Percentiles rank a stretch among this genome's conserved stretches.
Conservation (phyloP, 768 basidiomycete species). For the Dendrothele bispora region DNA sequence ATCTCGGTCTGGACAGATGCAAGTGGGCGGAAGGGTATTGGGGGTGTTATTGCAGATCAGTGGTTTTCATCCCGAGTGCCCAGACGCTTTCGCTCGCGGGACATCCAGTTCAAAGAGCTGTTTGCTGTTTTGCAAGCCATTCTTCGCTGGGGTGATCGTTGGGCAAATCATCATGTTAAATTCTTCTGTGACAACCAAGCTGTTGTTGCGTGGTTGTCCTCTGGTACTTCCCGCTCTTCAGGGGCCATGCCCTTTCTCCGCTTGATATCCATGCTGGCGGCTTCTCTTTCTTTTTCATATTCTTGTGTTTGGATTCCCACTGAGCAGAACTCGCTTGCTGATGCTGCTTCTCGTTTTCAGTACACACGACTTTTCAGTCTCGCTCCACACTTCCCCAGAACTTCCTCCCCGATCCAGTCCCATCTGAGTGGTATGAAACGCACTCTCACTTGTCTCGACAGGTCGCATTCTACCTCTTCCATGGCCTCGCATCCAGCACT, state of each 20-base stretch:
- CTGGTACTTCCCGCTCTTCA: slow-evolving; percentile 9
- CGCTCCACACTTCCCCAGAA: slow-evolving; percentile 12
- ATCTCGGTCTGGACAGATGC: slow-evolving; percentile 24
- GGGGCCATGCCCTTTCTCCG: slow-evolving; percentile 10
- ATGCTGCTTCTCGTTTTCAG: slow-evolving; percentile 12
- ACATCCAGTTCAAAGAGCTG: slow-evolving; percentile 27
- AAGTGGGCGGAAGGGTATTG: slow-evolving; percentile 18
- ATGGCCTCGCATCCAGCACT: slow-evolving; percentile 28
- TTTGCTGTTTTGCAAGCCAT: slow-evolving; percentile 22
- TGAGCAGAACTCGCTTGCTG: slow-evolving; percentile 11
- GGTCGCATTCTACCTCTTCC: slow-evolving; percentile 26
- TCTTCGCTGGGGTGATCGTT: slow-evolving; percentile 16
- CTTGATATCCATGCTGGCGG: slow-evolving; percentile 6
- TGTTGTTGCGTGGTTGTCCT: slow-evolving; percentile 3
- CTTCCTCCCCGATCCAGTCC: slow-evolving; percentile 4
- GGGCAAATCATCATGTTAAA: slow-evolving; percentile 15
- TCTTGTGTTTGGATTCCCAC: slow-evolving; percentile 9
- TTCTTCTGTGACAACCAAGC: slow-evolving; percentile 23
- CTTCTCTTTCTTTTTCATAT: slow-evolving; percentile 8
- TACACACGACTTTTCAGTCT: slow-evolving; percentile 15
- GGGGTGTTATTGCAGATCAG: slow-evolving; percentile 13
- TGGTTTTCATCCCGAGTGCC: slow-evolving; percentile 23
- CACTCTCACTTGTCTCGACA: slow-evolving; percentile 9
- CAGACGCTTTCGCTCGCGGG: slow-evolving; percentile 15
- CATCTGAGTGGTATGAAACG: slow-evolving; percentile 15